Conservation (phyloP, 2,329 filamentous ascomycete species). For the Cladosporium sp. region DNA sequence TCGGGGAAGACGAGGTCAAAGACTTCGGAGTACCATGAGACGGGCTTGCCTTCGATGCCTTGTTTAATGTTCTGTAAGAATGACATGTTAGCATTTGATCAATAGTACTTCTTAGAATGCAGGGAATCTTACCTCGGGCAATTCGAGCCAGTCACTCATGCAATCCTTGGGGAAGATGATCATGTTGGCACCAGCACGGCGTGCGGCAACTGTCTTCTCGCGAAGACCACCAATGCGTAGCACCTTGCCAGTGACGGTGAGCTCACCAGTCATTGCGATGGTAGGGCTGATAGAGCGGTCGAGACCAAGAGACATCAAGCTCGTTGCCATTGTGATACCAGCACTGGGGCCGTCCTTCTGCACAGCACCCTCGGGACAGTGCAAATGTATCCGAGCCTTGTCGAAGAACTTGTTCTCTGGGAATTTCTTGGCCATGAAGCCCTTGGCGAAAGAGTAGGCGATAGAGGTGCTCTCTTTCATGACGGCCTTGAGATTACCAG, state of each 20-base stretch:
- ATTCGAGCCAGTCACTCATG: slow-evolving; percentile 93
- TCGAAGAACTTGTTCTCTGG: slow-evolving; percentile 94
- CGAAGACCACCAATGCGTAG: slow-evolving; percentile 88
- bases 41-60: slow-evolving; percentile 86
- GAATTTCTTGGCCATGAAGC: slow-evolving; percentile 79
- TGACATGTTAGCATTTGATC: neutral
- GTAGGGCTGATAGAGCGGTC: slow-evolving; percentile 77
- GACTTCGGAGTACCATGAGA: slow-evolving; percentile 91
- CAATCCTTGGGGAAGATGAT: slow-evolving; percentile 96
- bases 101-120: neutral
- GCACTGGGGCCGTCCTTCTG: slow-evolving; percentile 81
- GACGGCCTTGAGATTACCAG: slow-evolving; percentile 89
- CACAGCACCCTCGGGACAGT: slow-evolving; percentile 94
- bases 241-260: slow-evolving; percentile 96
- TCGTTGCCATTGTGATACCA: slow-evolving; percentile 98
- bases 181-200: slow-evolving; percentile 86
- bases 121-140: slow-evolving; percentile 75
- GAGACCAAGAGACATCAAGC: slow-evolving; percentile 79
- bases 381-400: slow-evolving; percentile 89
- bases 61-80: slow-evolving; percentile 87
- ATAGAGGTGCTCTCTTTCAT: slow-evolving; percentile 98
- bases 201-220: slow-evolving; percentile 95
- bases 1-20: slow-evolving; percentile 88
- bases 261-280: slow-evolving; percentile 95
- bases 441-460: slow-evolving; percentile 94